Evolutionary conservation across 495 filamentous ascomycete species (phyloP), one percentile per base, ranked within the genome.

Genomic region (Neohortaea acidophila): DNA sequence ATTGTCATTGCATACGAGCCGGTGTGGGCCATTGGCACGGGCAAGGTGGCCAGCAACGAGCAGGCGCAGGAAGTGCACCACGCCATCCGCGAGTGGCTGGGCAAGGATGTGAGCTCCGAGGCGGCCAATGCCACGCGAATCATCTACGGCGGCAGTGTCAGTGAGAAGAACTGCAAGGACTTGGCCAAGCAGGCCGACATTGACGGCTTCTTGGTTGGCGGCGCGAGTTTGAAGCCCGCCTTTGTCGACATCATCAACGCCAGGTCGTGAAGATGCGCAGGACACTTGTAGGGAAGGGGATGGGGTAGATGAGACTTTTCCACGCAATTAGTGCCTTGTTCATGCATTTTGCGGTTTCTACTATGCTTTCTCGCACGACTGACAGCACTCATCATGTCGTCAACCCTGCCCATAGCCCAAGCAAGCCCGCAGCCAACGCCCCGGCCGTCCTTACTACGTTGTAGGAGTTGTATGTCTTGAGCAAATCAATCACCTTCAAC

Each of bases 21-120:
- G 50, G 87, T 97, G 66, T 97, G 89, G 87, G 91, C 87, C 51
- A 96, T 96, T 55, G 89, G 91, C 44, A 96, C 89, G 45, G 89
- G 89, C 54, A 94, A 94, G 68, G 89, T 96, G 43, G 89, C 89
- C 51, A 85, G 75, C 36, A 87, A 82, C 30, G 67, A 84, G 66
- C 84, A 94, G 66, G 84, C 85, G 40, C 85, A 94, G 67, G 84
- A 94, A 61, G 85, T 89, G 42, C 89, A 97, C 63, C 78, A 73
- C 33, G 84, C 77, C 44, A 92, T 97, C 61, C 81, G 89, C 49
- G 62, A 77, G 51, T 97, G 87, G 87, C 65, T 97, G 52, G 68
- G 64, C 46, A 67, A 75, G 49, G 69, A 76, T 41, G 70, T 94
- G 44, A 78, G 73, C 51, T 58, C 75, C 25, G 61, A 74, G 44